Base-by-base conservation (phyloP, 176 grass and related monocot species). In the Cocos nucifera region DNA sequence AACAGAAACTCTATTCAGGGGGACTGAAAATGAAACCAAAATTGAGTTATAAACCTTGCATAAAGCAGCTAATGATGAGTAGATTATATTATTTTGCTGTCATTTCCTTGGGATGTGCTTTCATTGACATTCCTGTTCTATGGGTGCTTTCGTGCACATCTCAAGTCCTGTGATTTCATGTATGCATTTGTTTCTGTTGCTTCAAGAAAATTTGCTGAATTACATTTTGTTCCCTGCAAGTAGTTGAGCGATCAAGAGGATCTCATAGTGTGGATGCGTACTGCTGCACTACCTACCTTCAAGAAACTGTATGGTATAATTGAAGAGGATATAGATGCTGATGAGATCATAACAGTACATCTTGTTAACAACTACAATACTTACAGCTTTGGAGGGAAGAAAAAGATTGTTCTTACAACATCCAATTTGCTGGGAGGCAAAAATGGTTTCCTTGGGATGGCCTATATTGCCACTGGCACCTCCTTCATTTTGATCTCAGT, bases 261-360 rank as follows among this genome's bases (percentile, higher is more conserved):
- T 77, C 88, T 92, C 67, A 89, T 98, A 29, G 81, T 98, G 51
- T 98, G 93, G 93, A 98, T 98, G 87, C 79, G 84, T 17, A 58
- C 82, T 48, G 51, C 93, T 75, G 93, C 93, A 50, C 93, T 98
- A 67, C 87, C 93, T 4, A 82, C 74, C 62, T 92, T 98, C 32
- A 79, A 87, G 57, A 98, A 98, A 75, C 58, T 98, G 17, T 98
- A 92, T 32, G 87, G 87, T 67, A 71, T 92, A 22, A 86, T 98
- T 60, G 81, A 85, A 79, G 84, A 85, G 22, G 79, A 98, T 65
- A 49, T 98, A 19, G 76, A 80, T 54, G 67, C 51, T 24, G 75
- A 78, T 56, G 78, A 90, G 72, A 73, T 30, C 2, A 73, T 98
- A 61, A 66, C 58, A 29, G 68, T 92, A 14, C 66, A 85, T 61